Conservation (phyloP, 345 rosid species). For the Streptanthus diversifolius region DNA sequence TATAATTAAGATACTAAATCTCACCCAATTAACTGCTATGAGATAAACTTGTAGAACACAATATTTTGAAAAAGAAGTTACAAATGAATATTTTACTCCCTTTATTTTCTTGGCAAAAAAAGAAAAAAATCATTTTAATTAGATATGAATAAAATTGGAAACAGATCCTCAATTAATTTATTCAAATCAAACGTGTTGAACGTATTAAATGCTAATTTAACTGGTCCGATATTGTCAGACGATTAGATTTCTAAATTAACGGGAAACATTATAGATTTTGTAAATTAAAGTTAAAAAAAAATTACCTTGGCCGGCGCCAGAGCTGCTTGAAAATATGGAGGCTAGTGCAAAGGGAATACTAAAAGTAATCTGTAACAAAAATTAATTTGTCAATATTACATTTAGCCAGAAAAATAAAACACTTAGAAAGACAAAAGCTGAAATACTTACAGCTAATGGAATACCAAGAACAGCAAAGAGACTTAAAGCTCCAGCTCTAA, state of each 20-base stretch:
- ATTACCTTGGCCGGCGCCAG: constrained; percentile 88
- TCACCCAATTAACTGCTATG: not conserved
- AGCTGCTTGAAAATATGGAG: constrained; percentile 53
- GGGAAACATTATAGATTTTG: not conserved
- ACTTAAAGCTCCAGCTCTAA: constrained; percentile 48
- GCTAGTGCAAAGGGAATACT: constrained; percentile 88
- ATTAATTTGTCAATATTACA: not conserved
- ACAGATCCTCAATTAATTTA: not conserved
- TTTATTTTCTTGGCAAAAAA: not conserved
- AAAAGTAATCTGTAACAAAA: constrained; percentile 53
- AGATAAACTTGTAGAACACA: constrained; percentile 4
- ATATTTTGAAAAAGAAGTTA: not conserved
- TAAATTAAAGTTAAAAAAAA: not conserved
- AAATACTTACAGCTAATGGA: constrained; percentile 60
- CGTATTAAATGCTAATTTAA: not conserved
- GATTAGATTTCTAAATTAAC: not conserved
- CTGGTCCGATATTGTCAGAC: not conserved
- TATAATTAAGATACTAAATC: not conserved
- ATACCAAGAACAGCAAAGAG: constrained; percentile 68
- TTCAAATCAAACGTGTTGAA: constrained; percentile 14
- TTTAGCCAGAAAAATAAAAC: not conserved
- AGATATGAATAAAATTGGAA: not conserved
- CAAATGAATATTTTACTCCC: not conserved
- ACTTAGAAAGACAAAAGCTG: not conserved
- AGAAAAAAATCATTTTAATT: not conserved